These are phyloP conservation scores for Solidago caesia DNA, from an alignment of 129 eudicot species.

Conservation along the genomic window DNA sequence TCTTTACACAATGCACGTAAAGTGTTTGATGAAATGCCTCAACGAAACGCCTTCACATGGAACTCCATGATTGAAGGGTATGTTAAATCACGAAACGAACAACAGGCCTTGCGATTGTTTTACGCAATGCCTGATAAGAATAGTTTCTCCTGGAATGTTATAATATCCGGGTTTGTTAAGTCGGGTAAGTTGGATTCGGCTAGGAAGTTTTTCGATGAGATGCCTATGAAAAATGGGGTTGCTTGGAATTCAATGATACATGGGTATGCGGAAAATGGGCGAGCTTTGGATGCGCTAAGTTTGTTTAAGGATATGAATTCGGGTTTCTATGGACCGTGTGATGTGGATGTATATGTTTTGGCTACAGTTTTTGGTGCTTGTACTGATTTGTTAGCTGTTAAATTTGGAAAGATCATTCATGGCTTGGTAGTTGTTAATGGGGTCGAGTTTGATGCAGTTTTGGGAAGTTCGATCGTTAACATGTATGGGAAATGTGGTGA, in stretches of 20 bases:
- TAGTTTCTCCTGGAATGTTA: conserved; percentile 70
- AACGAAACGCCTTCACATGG: conserved; percentile 71
- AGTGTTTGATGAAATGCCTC: conserved; percentile 84
- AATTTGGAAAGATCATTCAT: conserved; percentile 69
- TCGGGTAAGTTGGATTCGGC: conserved; percentile 50
- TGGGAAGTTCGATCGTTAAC: conserved; percentile 76
- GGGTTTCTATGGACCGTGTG: conserved; percentile 22
- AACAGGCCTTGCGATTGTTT: conserved; percentile 46
- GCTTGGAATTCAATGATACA: conserved; percentile 75
- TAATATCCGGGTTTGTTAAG: conserved; percentile 52
- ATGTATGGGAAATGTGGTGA: conserved; percentile 90
- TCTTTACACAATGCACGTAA: conserved; percentile 43
- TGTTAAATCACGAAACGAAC: conserved; percentile 39
- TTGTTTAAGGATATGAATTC: conserved; percentile 56
- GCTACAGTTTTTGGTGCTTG: conserved; percentile 79
- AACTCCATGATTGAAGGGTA: conserved; percentile 80
- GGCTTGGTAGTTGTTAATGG: conserved; percentile 38
- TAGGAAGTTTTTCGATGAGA: conserved; percentile 46
- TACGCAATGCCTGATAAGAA: conserved; percentile 59
- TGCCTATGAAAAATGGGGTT: conserved; percentile 66
- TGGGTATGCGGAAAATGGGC: conserved; percentile 58
- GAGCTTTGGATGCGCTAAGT: conserved; percentile 42
- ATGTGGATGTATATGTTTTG: conserved; percentile 54
- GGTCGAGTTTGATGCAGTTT: conserved; percentile 56
- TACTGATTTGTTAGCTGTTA: conserved; percentile 50